Evolutionary conservation across 2,329 filamentous ascomycete genomes (phyloP).

Genomic region (Exophiala xenobiotica): DNA sequence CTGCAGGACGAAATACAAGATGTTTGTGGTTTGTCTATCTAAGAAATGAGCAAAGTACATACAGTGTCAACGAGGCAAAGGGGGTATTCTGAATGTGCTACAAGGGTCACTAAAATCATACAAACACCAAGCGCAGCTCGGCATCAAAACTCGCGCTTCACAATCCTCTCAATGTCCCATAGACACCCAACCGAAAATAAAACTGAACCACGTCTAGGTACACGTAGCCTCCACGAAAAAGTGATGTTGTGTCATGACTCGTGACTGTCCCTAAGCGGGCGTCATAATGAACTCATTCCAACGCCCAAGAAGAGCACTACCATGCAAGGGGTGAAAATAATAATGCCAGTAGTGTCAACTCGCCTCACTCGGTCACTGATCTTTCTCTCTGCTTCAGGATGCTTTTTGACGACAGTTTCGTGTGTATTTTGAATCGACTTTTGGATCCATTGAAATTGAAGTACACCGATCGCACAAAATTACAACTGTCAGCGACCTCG

Average conservation of each 20-base stretch:
- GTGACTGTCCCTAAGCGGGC: constrained; percentile 6
- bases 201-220: no score
- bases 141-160: constrained; percentile 1
- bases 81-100: constrained; percentile 13
- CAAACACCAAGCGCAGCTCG: neutral
- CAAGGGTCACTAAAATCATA: constrained; percentile 12
- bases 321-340: constrained; percentile 17
- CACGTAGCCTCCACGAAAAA: constrained; percentile 5
- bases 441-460: neutral
- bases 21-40: constrained; percentile 63
- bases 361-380: neutral
- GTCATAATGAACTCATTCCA: constrained; percentile 7
- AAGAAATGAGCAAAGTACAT: constrained; percentile 60
- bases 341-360: constrained; percentile 1
- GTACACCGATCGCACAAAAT: neutral
- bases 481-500: constrained; percentile 13
- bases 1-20: no score
- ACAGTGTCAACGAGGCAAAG: constrained; percentile 1
- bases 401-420: constrained; percentile 38
- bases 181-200: no score
- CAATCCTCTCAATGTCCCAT: no score
- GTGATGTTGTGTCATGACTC: constrained; percentile 20
- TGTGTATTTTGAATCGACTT: no score
- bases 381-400: constrained; percentile 37
- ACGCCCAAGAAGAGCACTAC: constrained; percentile 7